These are phyloP conservation scores for Nissolia schottii DNA, from an alignment of 306 rosid species.

Conservation along the genomic window DNA sequence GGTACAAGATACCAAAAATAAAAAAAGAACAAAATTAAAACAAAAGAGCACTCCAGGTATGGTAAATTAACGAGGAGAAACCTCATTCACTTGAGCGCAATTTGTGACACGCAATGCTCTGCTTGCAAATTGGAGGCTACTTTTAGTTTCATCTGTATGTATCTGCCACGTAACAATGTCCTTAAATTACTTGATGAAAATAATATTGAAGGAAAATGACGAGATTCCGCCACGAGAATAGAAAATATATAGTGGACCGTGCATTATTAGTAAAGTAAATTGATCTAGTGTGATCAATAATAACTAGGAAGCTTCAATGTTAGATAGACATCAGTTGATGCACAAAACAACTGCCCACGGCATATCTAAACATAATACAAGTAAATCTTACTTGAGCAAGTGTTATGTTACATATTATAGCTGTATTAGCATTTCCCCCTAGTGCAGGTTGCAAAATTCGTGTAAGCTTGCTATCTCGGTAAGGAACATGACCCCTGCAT, in stretches of 20 bases:
- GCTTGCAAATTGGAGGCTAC: conserved; percentile 97
- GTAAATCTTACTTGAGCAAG: conserved; percentile 69
- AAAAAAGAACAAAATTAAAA: not conserved
- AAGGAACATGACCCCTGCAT: conserved; percentile 94
- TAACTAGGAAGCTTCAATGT: not conserved
- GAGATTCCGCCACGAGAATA: not conserved
- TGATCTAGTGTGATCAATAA: not conserved
- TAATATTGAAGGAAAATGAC: not conserved
- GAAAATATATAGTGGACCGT: not conserved
- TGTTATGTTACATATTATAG: conserved; percentile 90
- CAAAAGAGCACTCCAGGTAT: not conserved
- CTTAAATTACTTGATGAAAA: conserved; percentile 28
- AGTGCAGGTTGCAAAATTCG: conserved; percentile 94
- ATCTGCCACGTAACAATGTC: conserved; percentile 47
- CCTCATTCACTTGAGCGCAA: conserved; percentile 97
- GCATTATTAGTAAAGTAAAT: conserved; percentile 3
- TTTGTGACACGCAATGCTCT: conserved; percentile 92
- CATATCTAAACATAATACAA: not conserved
- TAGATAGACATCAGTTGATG: conserved; percentile 2
- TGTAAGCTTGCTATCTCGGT: conserved; percentile 97
- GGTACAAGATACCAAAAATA: not conserved
- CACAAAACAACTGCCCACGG: not conserved
- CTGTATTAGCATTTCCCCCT: conserved; percentile 96
- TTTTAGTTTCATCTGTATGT: conserved; percentile 95
- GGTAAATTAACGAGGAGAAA: conserved; percentile 30